phyloP scores from a whole-genome alignment of 176 grass and related monocot species.

The Carex pumila region DNA sequence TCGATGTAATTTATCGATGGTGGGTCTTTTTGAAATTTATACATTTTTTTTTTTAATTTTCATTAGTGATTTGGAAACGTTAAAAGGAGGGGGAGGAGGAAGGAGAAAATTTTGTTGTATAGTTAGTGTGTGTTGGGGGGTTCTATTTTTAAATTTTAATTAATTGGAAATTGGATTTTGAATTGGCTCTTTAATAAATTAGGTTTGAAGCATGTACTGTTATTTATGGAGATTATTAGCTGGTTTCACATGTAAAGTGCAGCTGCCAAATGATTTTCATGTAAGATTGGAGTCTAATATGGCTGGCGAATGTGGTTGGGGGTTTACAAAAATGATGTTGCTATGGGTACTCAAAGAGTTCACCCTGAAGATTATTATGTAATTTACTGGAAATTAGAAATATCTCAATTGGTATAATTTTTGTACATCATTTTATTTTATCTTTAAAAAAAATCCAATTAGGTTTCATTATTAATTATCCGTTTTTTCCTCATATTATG shows the following conservation, averaged over 20 bases:
- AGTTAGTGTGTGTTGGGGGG: background rate
- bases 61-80: conserved; percentile 2
- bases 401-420: background rate
- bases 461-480: background rate
- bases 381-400: background rate
- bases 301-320: conserved; percentile 11
- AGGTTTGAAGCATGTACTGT: background rate
- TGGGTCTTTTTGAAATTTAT: background rate
- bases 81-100: background rate
- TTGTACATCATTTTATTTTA: background rate
- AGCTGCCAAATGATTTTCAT: conserved; percentile 5
- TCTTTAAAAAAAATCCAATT: background rate
- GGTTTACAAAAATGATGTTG: background rate
- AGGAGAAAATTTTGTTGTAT: conserved; percentile 16
- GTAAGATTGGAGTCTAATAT: conserved; percentile 6
- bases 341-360: conserved; percentile 13
- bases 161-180: conserved; percentile 19
- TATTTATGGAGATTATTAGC: background rate
- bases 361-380: background rate
- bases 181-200: background rate
- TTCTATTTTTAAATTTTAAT: background rate
- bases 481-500: background rate
- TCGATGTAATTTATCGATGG: background rate
- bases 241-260: conserved; percentile 16
- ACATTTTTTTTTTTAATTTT: background rate